Percentiles rank a stretch among this genome's conserved stretches.
These are phyloP conservation scores for Boeremia lycopersici DNA, from an alignment of 2,329 filamentous ascomycete genomes.

Conservation along the genomic window DNA sequence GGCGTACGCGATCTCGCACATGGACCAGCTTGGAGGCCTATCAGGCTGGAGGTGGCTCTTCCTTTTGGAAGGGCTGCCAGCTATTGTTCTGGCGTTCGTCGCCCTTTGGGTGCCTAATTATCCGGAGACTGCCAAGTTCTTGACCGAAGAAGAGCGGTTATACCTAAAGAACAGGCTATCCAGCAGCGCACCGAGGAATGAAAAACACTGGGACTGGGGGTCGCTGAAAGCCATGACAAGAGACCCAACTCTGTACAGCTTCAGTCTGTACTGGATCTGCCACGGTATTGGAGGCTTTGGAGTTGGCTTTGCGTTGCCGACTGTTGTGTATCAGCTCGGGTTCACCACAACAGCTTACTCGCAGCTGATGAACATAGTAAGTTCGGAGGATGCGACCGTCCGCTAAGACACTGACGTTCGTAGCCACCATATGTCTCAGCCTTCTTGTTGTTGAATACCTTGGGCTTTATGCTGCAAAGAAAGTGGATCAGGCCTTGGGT, in stretches of 20 bases:
- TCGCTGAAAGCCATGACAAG: slow-evolving; percentile 21
- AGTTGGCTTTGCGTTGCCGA: slow-evolving; percentile 23
- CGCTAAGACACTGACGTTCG: background rate
- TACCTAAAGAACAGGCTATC: slow-evolving; percentile 19
- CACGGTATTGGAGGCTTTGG: slow-evolving; percentile 30
- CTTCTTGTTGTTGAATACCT: slow-evolving; percentile 23
- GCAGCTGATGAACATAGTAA: slow-evolving; percentile 35
- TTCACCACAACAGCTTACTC: slow-evolving; percentile 29
- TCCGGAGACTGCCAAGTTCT: slow-evolving; percentile 22
- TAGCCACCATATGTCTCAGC: slow-evolving; percentile 26
- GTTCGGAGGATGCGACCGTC: background rate
- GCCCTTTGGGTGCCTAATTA: slow-evolving; percentile 22
- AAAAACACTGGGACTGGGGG: slow-evolving; percentile 25
- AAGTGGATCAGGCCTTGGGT: slow-evolving; percentile 28
- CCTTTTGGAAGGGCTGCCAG: slow-evolving; percentile 23
- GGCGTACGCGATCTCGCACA: slow-evolving; percentile 62
- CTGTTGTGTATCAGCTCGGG: slow-evolving; percentile 29
- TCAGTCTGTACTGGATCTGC: slow-evolving; percentile 28
- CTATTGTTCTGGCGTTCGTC: slow-evolving; percentile 23
- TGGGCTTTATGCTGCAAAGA: slow-evolving; percentile 27
- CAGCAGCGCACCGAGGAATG: slow-evolving; percentile 16
- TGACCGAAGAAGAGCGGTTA: slow-evolving; percentile 23
- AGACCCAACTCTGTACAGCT: slow-evolving; percentile 26
- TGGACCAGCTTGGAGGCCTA: slow-evolving; percentile 58
- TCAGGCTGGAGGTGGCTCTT: slow-evolving; percentile 41